A percentile compares a stretch with the other conserved stretches of the same genome.
phyloP scores from a whole-genome alignment of 495 filamentous ascomycete genomes.

The Oidiodendron maius region DNA sequence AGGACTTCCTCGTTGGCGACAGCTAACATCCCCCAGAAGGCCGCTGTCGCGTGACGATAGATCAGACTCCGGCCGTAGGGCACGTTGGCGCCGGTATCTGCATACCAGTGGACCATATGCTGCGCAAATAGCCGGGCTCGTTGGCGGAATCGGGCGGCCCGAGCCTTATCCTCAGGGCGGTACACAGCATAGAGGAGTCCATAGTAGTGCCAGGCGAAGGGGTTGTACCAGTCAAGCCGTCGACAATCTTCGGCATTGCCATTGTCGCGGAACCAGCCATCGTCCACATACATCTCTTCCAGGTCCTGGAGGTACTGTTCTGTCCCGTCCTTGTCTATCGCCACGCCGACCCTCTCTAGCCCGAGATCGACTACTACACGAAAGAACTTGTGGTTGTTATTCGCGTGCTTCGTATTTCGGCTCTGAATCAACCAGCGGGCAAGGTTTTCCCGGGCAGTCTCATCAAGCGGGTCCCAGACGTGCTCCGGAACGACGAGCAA shows the following conservation, averaged over 20 bases:
- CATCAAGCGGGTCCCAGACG: conserved; percentile 49
- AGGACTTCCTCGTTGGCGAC: conserved; percentile 49
- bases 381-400: conserved; percentile 9
- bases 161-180: conserved; percentile 1
- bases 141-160: background rate
- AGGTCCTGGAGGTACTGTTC: conserved; percentile 3
- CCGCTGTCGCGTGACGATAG: conserved; percentile 56
- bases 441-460: conserved; percentile 20
- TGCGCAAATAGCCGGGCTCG: conserved; percentile 3
- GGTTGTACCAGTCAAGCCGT: conserved; percentile 7
- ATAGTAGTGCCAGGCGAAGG: conserved; percentile 9
- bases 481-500: conserved; percentile 16
- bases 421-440: background rate
- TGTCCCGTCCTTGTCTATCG: conserved; percentile 1
- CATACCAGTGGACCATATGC: conserved; percentile 7
- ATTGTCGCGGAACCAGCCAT: conserved; percentile 5
- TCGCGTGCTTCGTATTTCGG: background rate
- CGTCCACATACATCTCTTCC: conserved; percentile 1
- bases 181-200: conserved; percentile 2
- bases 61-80: conserved; percentile 55
- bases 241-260: background rate
- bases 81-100: conserved; percentile 36
- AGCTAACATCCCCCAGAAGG: conserved; percentile 55
- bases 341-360: conserved; percentile 5
- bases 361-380: conserved; percentile 6